Conservation (phyloP, 768 basidiomycete species). For the Crassisporium funariophilum region DNA sequence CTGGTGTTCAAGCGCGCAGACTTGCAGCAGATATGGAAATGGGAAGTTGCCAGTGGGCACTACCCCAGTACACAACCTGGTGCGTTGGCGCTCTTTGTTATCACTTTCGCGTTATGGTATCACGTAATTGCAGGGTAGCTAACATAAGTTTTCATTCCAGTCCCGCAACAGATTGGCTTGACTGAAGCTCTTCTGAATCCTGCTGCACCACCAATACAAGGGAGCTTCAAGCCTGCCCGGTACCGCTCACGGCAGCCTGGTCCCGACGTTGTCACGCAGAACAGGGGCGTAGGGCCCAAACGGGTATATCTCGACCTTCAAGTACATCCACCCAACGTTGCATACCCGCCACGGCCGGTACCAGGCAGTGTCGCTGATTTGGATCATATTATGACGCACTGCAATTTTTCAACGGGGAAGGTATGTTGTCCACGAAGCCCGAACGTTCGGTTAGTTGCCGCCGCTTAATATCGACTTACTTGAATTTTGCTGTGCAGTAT, state of each 20-base stretch:
- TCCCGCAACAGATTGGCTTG: slow-evolving; percentile 65
- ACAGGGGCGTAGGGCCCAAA: slow-evolving; percentile 71
- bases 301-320: slow-evolving; percentile 75
- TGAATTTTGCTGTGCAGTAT: slow-evolving; percentile 50
- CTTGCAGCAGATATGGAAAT: slow-evolving; percentile 86
- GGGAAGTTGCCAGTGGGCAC: slow-evolving; percentile 91
- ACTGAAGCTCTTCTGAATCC: slow-evolving; percentile 62
- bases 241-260: slow-evolving; percentile 51
- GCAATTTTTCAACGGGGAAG: slow-evolving; percentile 78
- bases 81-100: too few relatives aligned
- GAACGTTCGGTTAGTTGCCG: neutral
- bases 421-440: slow-evolving; percentile 41
- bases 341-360: slow-evolving; percentile 84
- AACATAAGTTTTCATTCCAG: slow-evolving; percentile 32
- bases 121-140: slow-evolving; percentile 1
- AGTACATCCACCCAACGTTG: slow-evolving; percentile 57
- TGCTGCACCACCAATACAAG: slow-evolving; percentile 48
- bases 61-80: slow-evolving; percentile 75
- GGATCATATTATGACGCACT: slow-evolving; percentile 84
- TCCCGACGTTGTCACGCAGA: slow-evolving; percentile 44
- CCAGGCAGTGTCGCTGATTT: slow-evolving; percentile 85
- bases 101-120: slow-evolving; percentile 4
- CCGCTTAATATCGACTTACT: neutral
- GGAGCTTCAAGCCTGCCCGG: slow-evolving; percentile 49
- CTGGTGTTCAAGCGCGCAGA: slow-evolving; percentile 72